phyloP scores from a whole-genome alignment of 768 basidiomycete species.

The Tylopilus subfusipes region DNA sequence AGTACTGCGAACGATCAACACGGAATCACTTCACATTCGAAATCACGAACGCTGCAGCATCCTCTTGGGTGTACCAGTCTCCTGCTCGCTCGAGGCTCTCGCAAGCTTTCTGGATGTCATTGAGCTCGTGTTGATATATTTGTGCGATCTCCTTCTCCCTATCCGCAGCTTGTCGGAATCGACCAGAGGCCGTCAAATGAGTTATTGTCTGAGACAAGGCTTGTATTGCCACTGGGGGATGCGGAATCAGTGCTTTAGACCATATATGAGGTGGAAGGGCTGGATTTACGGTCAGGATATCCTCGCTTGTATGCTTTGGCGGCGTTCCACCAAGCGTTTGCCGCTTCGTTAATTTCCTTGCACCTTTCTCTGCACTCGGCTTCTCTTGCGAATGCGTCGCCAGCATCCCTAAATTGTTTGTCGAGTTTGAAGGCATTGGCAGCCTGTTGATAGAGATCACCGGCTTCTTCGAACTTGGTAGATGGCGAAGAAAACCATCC shows the following conservation, averaged over 20 bases:
- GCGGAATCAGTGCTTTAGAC: constrained; percentile 8
- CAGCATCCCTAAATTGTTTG: constrained; percentile 87
- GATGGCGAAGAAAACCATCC: constrained; percentile 88
- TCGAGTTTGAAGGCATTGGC: constrained; percentile 93
- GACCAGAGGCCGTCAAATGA: constrained; percentile 77
- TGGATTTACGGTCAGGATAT: constrained; percentile 70
- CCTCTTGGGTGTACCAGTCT: constrained; percentile 98
- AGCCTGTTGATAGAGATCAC: constrained; percentile 91
- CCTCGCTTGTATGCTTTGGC: constrained; percentile 94
- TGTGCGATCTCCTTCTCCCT: constrained; percentile 96
- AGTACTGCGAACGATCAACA: constrained; percentile 53
- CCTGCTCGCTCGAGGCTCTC: constrained; percentile 90
- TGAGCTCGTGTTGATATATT: constrained; percentile 80
- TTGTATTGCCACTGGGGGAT: constrained; percentile 74
- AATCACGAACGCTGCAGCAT: constrained; percentile 82
- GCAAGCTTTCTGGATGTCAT: constrained; percentile 81
- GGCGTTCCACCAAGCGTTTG: constrained; percentile 98
- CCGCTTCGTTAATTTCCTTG: constrained; percentile 90
- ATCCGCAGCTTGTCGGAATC: constrained; percentile 97
- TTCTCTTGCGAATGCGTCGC: constrained; percentile 88
- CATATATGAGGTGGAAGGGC: neutral
- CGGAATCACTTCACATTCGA: neutral
- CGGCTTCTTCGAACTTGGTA: constrained; percentile 91
- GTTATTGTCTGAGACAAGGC: constrained; percentile 82
- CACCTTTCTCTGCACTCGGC: constrained; percentile 91